A percentile compares a stretch with the other conserved stretches of the same genome.
phyloP scores from a whole-genome alignment of 176 grass and related monocot genomes.

The Secale cereale region DNA sequence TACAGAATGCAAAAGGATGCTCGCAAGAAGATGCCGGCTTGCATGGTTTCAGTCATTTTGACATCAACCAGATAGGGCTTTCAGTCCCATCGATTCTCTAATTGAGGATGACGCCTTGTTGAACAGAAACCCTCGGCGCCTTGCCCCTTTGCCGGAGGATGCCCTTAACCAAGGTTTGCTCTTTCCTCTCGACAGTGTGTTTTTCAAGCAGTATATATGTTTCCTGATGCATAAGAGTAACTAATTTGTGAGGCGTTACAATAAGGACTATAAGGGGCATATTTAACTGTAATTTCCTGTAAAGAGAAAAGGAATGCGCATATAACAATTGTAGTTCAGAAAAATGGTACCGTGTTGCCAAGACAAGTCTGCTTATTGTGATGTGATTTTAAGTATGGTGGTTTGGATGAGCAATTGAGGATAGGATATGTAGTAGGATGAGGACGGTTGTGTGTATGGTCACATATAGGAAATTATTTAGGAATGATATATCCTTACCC shows the following conservation, averaged over 20 bases:
- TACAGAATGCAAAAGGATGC: slow-evolving; percentile 65
- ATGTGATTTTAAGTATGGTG: neutral
- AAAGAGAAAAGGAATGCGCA: neutral
- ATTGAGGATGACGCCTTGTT: slow-evolving; percentile 72
- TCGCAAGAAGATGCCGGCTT: slow-evolving; percentile 79
- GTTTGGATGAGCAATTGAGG: neutral
- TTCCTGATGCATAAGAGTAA: neutral
- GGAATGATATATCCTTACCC: neutral
- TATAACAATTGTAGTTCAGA: neutral
- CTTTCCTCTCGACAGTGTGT: neutral
- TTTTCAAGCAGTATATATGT: neutral
- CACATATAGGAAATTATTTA: neutral
- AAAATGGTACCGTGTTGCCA: neutral
- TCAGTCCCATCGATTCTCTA: slow-evolving; percentile 88
- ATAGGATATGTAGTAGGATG: neutral
- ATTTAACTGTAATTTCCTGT: neutral
- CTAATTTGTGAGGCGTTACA: too few species aligned
- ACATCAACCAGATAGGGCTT: slow-evolving; percentile 79
- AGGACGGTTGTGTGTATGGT: neutral
- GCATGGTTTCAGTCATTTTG: slow-evolving; percentile 95
- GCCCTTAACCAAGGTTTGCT: slow-evolving; percentile 83
- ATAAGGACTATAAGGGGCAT: neutral
- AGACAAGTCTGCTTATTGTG: neutral
- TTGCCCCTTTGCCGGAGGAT: slow-evolving; percentile 51
- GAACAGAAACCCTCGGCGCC: slow-evolving; percentile 68